A percentile compares a stretch with the other conserved stretches of the same genome.
Conservation (phyloP, 2,329 filamentous ascomycete genomes). For the Scortechinia acanthostroma region DNA sequence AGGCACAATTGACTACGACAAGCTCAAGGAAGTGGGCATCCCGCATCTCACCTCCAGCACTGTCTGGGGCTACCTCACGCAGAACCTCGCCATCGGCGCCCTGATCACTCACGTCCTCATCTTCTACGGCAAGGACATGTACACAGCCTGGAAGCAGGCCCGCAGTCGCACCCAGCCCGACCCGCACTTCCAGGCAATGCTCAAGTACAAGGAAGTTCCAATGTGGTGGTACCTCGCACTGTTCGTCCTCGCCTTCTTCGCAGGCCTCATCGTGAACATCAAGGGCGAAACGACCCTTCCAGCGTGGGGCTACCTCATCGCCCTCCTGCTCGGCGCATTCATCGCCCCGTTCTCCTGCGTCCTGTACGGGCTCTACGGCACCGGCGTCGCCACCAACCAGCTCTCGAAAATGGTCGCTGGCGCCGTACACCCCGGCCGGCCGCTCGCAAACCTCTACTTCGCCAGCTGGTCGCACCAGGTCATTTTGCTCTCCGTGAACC, state of each 20-base stretch:
- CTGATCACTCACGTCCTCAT: conserved; percentile 10
- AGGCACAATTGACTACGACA: conserved; percentile 15
- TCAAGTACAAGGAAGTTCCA: conserved; percentile 39
- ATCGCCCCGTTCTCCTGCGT: conserved; percentile 42
- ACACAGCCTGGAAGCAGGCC: conserved; percentile 15
- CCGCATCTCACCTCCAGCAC: conserved; percentile 15
- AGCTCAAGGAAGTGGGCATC: conserved; percentile 12
- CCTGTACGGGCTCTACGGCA: conserved; percentile 42
- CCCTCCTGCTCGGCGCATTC: conserved; percentile 29
- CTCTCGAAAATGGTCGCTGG: conserved; percentile 48
- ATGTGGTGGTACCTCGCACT: conserved; percentile 36
- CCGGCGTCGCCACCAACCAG: conserved; percentile 50
- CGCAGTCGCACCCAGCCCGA: conserved; percentile 33
- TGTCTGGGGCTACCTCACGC: conserved; percentile 14
- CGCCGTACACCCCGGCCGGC: conserved; percentile 37
- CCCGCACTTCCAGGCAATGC: conserved; percentile 42
- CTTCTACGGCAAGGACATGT: conserved; percentile 10
- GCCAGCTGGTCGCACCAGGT: conserved; percentile 51
- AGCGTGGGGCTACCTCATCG: conserved; percentile 35
- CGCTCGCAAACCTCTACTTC: conserved; percentile 50
- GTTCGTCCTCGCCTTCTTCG: conserved; percentile 32
- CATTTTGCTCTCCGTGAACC: conserved; percentile 36
- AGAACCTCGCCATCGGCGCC: no score
- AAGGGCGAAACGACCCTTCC: conserved; percentile 37
- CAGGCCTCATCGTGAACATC: conserved; percentile 34